These are phyloP conservation scores for Ceratocystis cacaofunesta DNA, from an alignment of 2,329 filamentous ascomycete genomes.

Conservation along the genomic window DNA sequence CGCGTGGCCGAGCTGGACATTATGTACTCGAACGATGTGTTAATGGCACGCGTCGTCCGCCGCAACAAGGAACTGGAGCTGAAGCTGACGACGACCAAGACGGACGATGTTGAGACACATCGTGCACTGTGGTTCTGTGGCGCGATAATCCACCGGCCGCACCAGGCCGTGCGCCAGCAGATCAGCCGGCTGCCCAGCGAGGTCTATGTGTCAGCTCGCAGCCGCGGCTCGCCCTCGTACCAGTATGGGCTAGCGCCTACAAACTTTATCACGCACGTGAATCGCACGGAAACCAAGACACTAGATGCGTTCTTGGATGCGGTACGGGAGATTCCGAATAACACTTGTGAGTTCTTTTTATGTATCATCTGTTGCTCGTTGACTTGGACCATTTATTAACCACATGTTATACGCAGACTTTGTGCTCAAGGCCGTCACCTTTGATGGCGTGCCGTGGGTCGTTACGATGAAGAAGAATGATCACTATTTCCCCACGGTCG, in stretches of 20 bases:
- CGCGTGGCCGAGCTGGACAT: slow-evolving; percentile 84
- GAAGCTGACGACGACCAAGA: slow-evolving; percentile 69
- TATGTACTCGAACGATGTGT: slow-evolving; percentile 78
- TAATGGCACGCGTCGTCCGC: slow-evolving; percentile 77
- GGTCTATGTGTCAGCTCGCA: slow-evolving; percentile 83
- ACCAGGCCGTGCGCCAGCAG: slow-evolving; percentile 92
- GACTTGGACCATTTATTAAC: too few species aligned
- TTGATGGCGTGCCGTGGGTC: slow-evolving; percentile 98
- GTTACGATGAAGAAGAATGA: slow-evolving; percentile 99
- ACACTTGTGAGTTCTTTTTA: slow-evolving; percentile 51
- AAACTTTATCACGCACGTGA: slow-evolving; percentile 95
- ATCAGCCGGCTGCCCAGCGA: slow-evolving; percentile 94
- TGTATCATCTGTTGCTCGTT: background rate
- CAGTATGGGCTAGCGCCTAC: slow-evolving; percentile 88
- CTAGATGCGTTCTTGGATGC: slow-evolving; percentile 66
- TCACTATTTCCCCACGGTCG: slow-evolving; percentile 70
- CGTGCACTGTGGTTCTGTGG: slow-evolving; percentile 90
- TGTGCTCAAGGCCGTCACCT: slow-evolving; percentile 90
- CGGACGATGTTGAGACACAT: slow-evolving; percentile 81
- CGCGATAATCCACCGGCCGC: slow-evolving; percentile 79
- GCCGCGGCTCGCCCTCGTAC: slow-evolving; percentile 67
- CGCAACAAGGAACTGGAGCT: slow-evolving; percentile 66
- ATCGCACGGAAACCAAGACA: slow-evolving; percentile 71
- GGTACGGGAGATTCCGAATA: slow-evolving; percentile 80
- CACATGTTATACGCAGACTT: slow-evolving; percentile 45